A percentile compares a stretch with the other conserved stretches of the same genome.
phyloP scores from a whole-genome alignment of 352 stramenopile species.

The Phytophthora pisi region DNA sequence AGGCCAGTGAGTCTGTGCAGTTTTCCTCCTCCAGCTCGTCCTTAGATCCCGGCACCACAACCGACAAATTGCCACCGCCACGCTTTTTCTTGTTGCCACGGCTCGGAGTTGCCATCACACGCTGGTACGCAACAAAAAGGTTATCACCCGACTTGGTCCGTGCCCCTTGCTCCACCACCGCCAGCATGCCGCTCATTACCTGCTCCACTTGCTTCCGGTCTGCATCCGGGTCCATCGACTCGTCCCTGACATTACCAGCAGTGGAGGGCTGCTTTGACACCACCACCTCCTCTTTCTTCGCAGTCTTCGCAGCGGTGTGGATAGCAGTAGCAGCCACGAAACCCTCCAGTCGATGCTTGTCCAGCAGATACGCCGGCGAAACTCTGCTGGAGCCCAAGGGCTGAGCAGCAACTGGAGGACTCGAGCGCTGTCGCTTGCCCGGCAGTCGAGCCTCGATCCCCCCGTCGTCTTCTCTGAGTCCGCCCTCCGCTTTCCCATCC shows the following conservation, averaged over 20 bases:
- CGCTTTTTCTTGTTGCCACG: conserved; percentile 8
- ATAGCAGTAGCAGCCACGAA: conserved; percentile 5
- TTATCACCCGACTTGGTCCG: neutral
- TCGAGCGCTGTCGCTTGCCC: conserved; percentile 73
- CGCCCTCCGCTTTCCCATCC: conserved; percentile 36
- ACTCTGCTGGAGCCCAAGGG: conserved; percentile 17
- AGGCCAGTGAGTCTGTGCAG: conserved; percentile 56
- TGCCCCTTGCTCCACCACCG: conserved; percentile 33
- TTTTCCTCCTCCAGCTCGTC: conserved; percentile 34
- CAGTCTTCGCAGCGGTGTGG: neutral
- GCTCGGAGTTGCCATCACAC: neutral
- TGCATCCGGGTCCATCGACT: conserved; percentile 11
- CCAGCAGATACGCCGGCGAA: conserved; percentile 19
- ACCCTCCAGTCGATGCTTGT: conserved; percentile 19
- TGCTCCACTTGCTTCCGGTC: conserved; percentile 27
- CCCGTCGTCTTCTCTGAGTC: conserved; percentile 25
- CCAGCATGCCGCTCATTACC: conserved; percentile 37
- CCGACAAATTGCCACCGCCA: conserved; percentile 7
- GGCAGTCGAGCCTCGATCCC: conserved; percentile 38
- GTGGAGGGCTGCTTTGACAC: conserved; percentile 2
- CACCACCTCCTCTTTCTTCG: conserved; percentile 1
- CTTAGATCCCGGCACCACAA: conserved; percentile 15
- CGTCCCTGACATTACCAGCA: conserved; percentile 9
- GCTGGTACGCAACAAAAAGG: conserved; percentile 29
- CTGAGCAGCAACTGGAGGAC: conserved; percentile 35